Conservation (phyloP, 331 rosid species). For the Quercus lobata region DNA sequence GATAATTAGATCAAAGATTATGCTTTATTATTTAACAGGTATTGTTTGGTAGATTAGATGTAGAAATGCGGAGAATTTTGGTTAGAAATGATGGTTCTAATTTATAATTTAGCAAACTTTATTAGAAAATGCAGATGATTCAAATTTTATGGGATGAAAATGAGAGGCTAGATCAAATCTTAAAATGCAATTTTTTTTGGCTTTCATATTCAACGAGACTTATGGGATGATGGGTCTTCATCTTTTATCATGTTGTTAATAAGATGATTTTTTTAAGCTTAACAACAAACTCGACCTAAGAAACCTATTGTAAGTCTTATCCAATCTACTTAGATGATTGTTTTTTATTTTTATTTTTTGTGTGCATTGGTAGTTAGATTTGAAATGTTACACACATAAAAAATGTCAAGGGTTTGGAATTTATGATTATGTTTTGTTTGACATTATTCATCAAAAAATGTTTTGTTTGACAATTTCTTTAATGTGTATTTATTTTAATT, state of each 20-base stretch:
- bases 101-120: not conserved
- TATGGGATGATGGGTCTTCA: not conserved
- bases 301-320: not conserved
- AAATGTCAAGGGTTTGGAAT: not conserved
- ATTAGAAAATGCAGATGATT: not conserved
- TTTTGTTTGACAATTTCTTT: not conserved
- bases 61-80: not conserved
- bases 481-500: too few relatives aligned
- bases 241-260: not conserved
- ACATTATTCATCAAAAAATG: not conserved
- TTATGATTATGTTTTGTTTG: not conserved
- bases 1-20: not conserved
- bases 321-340: not conserved
- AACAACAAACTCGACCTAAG: not conserved
- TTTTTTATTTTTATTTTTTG: not conserved
- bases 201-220: not conserved
- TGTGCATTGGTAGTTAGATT: not conserved
- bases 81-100: not conserved
- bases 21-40: not conserved
- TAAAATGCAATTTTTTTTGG: not conserved
- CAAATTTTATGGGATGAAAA: not conserved
- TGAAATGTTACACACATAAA: not conserved
- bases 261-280: not conserved
- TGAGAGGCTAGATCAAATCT: not conserved
- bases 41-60: not conserved